Evolutionary conservation across 2,329 filamentous ascomycete species (phyloP).

Genomic region (Rugonectria rugulosa): DNA sequence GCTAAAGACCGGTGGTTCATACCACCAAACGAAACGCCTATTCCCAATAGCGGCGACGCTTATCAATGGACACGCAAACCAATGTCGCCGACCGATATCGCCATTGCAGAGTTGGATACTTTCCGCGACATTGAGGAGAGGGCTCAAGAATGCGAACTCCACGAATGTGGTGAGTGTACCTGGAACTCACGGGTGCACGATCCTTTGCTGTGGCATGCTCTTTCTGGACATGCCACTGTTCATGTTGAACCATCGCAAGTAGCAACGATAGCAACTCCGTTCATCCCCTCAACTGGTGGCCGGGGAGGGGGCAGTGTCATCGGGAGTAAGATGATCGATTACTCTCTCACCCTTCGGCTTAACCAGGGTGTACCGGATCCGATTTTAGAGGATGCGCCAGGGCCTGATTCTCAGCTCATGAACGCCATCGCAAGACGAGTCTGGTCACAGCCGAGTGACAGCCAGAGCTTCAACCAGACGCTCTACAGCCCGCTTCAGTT

Average conservation of each 20-base stretch:
- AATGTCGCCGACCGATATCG: neutral
- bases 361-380: neutral
- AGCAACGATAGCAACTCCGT: neutral
- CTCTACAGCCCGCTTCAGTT: neutral
- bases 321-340: conserved; percentile 19
- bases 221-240: conserved; percentile 5
- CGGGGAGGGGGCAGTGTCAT: conserved; percentile 9
- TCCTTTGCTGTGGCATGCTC: conserved; percentile 1
- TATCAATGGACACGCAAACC: neutral
- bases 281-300: conserved; percentile 1
- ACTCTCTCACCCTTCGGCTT: neutral
- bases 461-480: conserved; percentile 1
- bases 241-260: conserved; percentile 3
- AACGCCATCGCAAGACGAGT: neutral
- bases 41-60: neutral
- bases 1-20: neutral
- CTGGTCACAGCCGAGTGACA: conserved; percentile 1
- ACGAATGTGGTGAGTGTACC: neutral
- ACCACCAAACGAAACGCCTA: too few relatives aligned
- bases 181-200: conserved; percentile 13
- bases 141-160: conserved; percentile 1
- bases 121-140: neutral
- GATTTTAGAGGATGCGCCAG: neutral
- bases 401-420: conserved; percentile 1
- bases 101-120: conserved; percentile 1